Conservation (phyloP, 805 yeast genomes). For the Candida fluviatilis region DNA sequence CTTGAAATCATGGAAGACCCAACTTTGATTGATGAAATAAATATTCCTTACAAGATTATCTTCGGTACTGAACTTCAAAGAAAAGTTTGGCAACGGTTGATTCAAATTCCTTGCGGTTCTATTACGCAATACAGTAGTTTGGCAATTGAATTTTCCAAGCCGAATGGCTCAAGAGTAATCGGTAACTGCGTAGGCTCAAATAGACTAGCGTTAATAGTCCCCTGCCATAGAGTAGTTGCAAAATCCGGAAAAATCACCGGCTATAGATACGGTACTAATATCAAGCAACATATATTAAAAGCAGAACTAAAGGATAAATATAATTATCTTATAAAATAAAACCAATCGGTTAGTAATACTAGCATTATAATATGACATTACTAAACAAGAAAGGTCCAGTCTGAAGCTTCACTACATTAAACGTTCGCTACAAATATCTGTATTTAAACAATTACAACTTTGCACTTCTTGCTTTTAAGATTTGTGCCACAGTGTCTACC, state of each 20-base stretch:
- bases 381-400: no score
- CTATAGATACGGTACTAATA: conserved; percentile 32
- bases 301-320: conserved; percentile 15
- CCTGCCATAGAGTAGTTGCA: conserved; percentile 41
- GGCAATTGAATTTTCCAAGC: conserved; percentile 25
- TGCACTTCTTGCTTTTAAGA: conserved; percentile 8
- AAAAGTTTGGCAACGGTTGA: conserved; percentile 33
- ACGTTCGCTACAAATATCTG: no score
- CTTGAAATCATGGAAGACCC: conserved; percentile 11
- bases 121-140: conserved; percentile 28
- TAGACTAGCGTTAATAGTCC: conserved; percentile 34
- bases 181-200: conserved; percentile 41
- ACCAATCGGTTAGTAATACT: no score
- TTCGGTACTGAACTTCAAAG: conserved; percentile 39
- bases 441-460: neutral
- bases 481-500: conserved; percentile 40
- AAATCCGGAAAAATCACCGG: conserved; percentile 29
- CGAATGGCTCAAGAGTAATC: conserved; percentile 32
- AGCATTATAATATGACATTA: no score
- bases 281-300: conserved; percentile 24
- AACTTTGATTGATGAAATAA: conserved; percentile 1
- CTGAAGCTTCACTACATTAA: no score
- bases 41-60: conserved; percentile 13
- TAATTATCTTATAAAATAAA: neutral
- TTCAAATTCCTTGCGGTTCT: conserved; percentile 21